A percentile compares a stretch with the other conserved stretches of the same genome.
Conservation (phyloP, 352 stramenopile species). For the Phytophthora europaea region DNA sequence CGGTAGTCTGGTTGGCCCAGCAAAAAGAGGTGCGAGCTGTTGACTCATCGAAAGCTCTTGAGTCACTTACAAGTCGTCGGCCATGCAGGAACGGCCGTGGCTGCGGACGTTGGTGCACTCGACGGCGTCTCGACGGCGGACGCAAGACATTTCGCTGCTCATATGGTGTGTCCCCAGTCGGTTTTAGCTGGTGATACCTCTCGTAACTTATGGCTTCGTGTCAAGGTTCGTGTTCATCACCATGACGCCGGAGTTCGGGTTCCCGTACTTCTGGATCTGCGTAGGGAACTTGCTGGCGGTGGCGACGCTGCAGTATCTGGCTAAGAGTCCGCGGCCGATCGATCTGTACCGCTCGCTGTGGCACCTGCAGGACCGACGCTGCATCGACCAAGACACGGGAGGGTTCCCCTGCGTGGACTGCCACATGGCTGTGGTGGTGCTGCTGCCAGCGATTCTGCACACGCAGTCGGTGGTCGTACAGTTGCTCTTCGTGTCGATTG, state of each 20-base stretch:
- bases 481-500: slow-evolving; percentile 29
- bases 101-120: slow-evolving; percentile 53
- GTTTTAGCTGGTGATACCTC: neutral
- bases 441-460: slow-evolving; percentile 66
- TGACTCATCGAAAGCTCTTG: neutral
- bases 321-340: slow-evolving; percentile 54
- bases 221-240: slow-evolving; percentile 74
- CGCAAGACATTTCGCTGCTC: slow-evolving; percentile 70
- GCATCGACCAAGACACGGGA: slow-evolving; percentile 55
- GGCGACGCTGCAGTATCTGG: slow-evolving; percentile 57
- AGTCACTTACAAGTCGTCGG: neutral
- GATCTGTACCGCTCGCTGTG: slow-evolving; percentile 56
- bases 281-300: slow-evolving; percentile 65
- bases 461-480: slow-evolving; percentile 41
- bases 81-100: slow-evolving; percentile 34
- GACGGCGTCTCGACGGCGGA: slow-evolving; percentile 65
- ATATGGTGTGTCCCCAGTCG: slow-evolving; percentile 54
- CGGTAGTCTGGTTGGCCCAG: slow-evolving; percentile 46
- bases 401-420: slow-evolving; percentile 80
- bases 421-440: slow-evolving; percentile 80
- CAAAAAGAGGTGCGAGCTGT: slow-evolving; percentile 45
- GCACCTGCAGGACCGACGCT: slow-evolving; percentile 32
- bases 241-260: slow-evolving; percentile 63
- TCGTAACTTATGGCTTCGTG: slow-evolving; percentile 11
- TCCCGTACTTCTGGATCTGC: slow-evolving; percentile 78